phyloP scores from a whole-genome alignment of 2,329 filamentous ascomycete species.

The Cladophialophora yegresii region DNA sequence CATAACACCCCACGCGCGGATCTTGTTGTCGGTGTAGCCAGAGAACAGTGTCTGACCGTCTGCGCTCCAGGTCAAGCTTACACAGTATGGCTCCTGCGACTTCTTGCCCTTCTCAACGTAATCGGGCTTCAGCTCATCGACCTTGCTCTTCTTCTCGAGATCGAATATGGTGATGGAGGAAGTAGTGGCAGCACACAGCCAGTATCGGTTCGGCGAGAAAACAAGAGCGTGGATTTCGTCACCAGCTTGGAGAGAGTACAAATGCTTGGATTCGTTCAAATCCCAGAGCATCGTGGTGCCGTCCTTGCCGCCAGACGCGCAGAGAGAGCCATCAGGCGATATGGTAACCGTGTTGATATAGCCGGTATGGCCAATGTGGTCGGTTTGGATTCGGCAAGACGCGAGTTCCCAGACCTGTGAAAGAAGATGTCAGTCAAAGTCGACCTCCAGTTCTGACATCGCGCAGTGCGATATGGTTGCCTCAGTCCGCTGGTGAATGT shows the following conservation, averaged over 20 bases:
- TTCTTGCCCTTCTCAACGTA: slow-evolving; percentile 97
- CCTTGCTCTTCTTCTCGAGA: slow-evolving; percentile 98
- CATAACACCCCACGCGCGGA: slow-evolving; percentile 97
- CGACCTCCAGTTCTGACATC: neutral
- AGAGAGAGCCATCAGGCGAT: slow-evolving; percentile 98
- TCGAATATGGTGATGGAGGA: slow-evolving; percentile 99
- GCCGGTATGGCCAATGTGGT: slow-evolving; percentile 99
- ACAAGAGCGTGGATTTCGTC: slow-evolving; percentile 99
- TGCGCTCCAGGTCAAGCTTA: slow-evolving; percentile 94
- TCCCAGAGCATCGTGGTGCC: slow-evolving; percentile 99
- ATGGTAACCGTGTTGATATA: slow-evolving; percentile 99
- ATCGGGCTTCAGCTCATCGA: slow-evolving; percentile 89
- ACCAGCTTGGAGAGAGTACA: slow-evolving; percentile 98
- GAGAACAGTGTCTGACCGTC: slow-evolving; percentile 99
- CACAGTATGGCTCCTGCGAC: slow-evolving; percentile 97
- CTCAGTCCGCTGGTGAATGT: slow-evolving; percentile 86
- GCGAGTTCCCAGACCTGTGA: slow-evolving; percentile 96
- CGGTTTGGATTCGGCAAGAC: slow-evolving; percentile 98
- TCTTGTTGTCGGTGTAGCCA: slow-evolving; percentile 99
- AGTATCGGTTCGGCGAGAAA: slow-evolving; percentile 99
- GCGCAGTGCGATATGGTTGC: slow-evolving; percentile 30
- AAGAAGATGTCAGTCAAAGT: slow-evolving; percentile 37
- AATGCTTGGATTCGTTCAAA: slow-evolving; percentile 99
- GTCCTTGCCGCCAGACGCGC: slow-evolving; percentile 98
- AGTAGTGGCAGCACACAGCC: slow-evolving; percentile 97